Evolutionary conservation across 2,329 filamentous ascomycete genomes (phyloP).

Genomic region (Phaeosphaeria sp.): DNA sequence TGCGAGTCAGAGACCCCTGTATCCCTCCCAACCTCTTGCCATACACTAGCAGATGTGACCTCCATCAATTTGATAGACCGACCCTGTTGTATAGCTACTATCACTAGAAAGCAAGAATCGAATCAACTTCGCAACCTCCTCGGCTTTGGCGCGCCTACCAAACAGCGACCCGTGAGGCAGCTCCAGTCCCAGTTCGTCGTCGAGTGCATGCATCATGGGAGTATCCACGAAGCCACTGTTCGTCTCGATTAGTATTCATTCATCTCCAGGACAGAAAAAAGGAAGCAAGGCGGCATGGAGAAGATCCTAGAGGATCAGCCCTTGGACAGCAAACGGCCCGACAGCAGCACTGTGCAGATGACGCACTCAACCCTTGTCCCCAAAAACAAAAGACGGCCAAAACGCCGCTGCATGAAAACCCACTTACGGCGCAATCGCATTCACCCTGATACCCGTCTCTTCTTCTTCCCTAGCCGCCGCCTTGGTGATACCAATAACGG

Average conservation of each 20-base stretch:
- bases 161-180: constrained; percentile 19
- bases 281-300: not conserved
- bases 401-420: constrained; percentile 1
- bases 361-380: not conserved
- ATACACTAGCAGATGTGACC: constrained; percentile 18
- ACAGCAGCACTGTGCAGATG: not conserved
- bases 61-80: constrained; percentile 25
- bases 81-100: constrained; percentile 22
- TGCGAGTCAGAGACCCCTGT: constrained; percentile 1
- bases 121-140: constrained; percentile 23
- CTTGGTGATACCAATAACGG: constrained; percentile 43
- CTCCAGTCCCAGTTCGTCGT: constrained; percentile 10
- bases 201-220: constrained; percentile 19
- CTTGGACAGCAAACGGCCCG: not conserved
- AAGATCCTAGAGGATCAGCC: not conserved
- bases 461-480: constrained; percentile 48
- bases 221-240: constrained; percentile 23
- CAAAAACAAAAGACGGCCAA: not conserved
- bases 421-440: constrained; percentile 53
- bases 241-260: not conserved
- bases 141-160: constrained; percentile 13
- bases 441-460: constrained; percentile 47
- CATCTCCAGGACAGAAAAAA: not conserved
- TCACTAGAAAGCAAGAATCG: constrained; percentile 23
- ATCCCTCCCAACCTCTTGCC: not conserved